Evolutionary conservation across 495 filamentous ascomycete species (phyloP).

Genomic region (Xeromyces bisporus): DNA sequence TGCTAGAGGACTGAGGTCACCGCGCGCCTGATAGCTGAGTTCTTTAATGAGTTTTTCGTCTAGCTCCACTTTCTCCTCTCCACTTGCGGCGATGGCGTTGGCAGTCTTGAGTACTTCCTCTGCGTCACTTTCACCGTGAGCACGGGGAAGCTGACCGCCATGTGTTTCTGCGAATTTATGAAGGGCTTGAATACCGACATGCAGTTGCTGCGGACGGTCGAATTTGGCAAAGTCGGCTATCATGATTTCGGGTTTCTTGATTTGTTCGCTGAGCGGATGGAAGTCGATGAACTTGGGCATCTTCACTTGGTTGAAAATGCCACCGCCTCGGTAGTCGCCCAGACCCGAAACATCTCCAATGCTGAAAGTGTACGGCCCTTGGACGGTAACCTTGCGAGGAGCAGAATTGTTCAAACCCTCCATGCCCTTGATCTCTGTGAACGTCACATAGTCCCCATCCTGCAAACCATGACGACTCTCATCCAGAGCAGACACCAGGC

Average conservation of each 20-base stretch:
- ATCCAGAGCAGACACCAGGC: constrained; percentile 84
- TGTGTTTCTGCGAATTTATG: constrained; percentile 63
- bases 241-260: constrained; percentile 76
- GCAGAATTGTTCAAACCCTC: constrained; percentile 67
- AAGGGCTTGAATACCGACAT: constrained; percentile 83
- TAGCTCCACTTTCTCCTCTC: constrained; percentile 61
- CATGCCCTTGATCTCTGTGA: constrained; percentile 87
- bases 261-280: constrained; percentile 52
- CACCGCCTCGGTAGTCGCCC: constrained; percentile 71
- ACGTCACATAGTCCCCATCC: constrained; percentile 93
- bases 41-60: constrained; percentile 88
- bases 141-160: constrained; percentile 51
- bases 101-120: constrained; percentile 56
- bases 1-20: constrained; percentile 80
- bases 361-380: constrained; percentile 90
- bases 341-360: constrained; percentile 85
- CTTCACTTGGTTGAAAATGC: constrained; percentile 88
- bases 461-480: constrained; percentile 91
- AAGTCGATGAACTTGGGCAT: constrained; percentile 93
- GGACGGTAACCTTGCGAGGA: constrained; percentile 80
- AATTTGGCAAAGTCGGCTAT: constrained; percentile 96
- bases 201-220: constrained; percentile 79
- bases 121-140: constrained; percentile 75
- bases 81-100: constrained; percentile 43
- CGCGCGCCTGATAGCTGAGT: constrained; percentile 87